Evolutionary conservation across 2,329 filamentous ascomycete species (phyloP).

Genomic region (Orbilia brochopaga): DNA sequence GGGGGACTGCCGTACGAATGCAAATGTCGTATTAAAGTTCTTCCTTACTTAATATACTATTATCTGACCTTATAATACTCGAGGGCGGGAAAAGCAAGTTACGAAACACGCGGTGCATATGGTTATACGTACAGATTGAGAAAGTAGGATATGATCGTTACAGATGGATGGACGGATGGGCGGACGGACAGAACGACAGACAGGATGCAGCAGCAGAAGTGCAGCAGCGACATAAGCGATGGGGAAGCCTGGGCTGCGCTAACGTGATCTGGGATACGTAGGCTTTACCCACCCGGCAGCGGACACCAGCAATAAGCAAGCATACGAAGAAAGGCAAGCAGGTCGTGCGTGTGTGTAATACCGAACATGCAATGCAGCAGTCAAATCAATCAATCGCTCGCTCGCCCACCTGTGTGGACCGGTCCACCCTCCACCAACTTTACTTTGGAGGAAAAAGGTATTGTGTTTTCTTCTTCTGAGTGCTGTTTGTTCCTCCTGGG

Average conservation of each 20-base stretch:
- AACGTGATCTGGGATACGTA: slow-evolving; percentile 51
- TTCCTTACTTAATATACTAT: too few relatives aligned
- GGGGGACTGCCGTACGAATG: neutral
- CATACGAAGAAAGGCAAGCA: neutral
- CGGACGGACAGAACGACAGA: too few relatives aligned
- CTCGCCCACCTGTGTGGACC: neutral
- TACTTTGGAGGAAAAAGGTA: too few relatives aligned
- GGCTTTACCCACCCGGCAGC: slow-evolving; percentile 51
- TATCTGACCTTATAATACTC: too few relatives aligned
- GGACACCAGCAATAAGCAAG: slow-evolving; percentile 39
- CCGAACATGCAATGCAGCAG: too few relatives aligned
- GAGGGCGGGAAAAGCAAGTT: slow-evolving; percentile 20
- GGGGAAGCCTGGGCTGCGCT: slow-evolving; percentile 34
- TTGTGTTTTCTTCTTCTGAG: too few relatives aligned
- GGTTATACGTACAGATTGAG: neutral
- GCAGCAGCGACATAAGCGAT: slow-evolving; percentile 13
- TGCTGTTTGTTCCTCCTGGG: neutral
- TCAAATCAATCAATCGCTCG: neutral
- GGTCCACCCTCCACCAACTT: too few relatives aligned
- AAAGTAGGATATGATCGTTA: too few relatives aligned
- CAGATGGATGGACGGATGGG: too few relatives aligned
- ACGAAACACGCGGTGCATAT: neutral
- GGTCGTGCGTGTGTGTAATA: too few relatives aligned
- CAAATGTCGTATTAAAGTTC: too few relatives aligned
- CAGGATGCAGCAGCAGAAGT: neutral